Percentiles rank a stretch among this genome's conserved stretches.
Conservation (phyloP, 2,329 filamentous ascomycete genomes). For the Fusarium vanettenii region DNA sequence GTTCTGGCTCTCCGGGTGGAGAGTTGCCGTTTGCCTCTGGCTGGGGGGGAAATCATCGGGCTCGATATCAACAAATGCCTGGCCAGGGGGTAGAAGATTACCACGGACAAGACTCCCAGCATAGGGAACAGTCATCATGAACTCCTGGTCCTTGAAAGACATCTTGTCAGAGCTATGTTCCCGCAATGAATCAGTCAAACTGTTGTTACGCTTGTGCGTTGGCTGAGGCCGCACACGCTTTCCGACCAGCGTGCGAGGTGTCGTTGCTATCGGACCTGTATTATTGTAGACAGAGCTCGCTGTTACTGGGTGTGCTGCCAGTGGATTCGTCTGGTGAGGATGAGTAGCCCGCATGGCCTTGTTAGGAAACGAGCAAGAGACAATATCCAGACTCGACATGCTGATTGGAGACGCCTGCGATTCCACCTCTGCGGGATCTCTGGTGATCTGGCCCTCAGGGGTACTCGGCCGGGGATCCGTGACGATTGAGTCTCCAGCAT, state of each 20-base stretch:
- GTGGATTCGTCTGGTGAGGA: slow-evolving; percentile 53
- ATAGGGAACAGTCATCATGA: slow-evolving; percentile 73
- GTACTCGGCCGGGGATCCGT: slow-evolving; percentile 60
- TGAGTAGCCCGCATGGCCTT: slow-evolving; percentile 58
- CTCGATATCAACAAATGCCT: slow-evolving; percentile 80
- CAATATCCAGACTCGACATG: slow-evolving; percentile 68
- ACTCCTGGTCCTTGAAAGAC: slow-evolving; percentile 65
- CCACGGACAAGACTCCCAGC: slow-evolving; percentile 89
- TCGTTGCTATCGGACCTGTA: slow-evolving; percentile 65
- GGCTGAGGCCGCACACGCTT: slow-evolving; percentile 68
- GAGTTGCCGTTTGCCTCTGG: slow-evolving; percentile 66
- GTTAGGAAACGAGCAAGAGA: slow-evolving; percentile 73
- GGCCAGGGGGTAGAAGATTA: slow-evolving; percentile 82
- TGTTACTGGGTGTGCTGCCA: slow-evolving; percentile 68
- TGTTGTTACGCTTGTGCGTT: slow-evolving; percentile 84
- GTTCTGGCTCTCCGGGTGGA: slow-evolving; percentile 53
- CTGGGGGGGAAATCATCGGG: slow-evolving; percentile 60
- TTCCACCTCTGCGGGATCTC: slow-evolving; percentile 32
- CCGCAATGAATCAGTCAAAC: slow-evolving; percentile 85
- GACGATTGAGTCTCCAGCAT: slow-evolving; percentile 59
- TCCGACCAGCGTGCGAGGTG: slow-evolving; percentile 67
- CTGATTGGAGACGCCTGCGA: slow-evolving; percentile 63
- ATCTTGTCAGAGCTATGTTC: slow-evolving; percentile 70
- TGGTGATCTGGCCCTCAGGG: slow-evolving; percentile 53
- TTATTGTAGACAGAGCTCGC: slow-evolving; percentile 60